These are phyloP conservation scores for Yamagishiella unicocca DNA, from an alignment of 139 green algal genomes.

Conservation along the genomic window DNA sequence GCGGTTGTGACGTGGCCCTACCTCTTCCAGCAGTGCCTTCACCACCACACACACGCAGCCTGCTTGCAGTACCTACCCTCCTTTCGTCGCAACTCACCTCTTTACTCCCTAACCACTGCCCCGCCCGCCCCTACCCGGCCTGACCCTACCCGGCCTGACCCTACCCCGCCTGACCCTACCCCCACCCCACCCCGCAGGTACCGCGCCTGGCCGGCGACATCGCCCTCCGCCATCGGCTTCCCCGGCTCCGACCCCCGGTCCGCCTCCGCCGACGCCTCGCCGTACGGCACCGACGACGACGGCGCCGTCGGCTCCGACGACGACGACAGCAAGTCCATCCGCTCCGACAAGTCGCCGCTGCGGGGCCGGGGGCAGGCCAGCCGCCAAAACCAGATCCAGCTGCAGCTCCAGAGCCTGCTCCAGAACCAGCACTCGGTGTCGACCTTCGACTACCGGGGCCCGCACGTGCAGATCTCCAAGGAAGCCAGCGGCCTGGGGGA, in stretches of 20 bases:
- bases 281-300: not conserved
- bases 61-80: no score
- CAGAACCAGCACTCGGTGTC: not conserved
- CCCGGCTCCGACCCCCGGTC: not conserved
- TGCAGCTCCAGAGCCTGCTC: not conserved
- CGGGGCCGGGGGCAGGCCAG: not conserved
- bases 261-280: slow-evolving; percentile 37
- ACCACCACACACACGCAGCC: no score
- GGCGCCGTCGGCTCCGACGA: not conserved
- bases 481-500: not conserved
- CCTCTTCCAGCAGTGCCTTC: no score
- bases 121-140: no score
- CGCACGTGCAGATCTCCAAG: not conserved
- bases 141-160: no score
- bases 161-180: not conserved
- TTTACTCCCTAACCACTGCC: no score
- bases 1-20: not conserved
- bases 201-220: slow-evolving; percentile 30
- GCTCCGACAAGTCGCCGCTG: slow-evolving; percentile 31
- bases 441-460: no score
- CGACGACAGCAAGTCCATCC: slow-evolving; percentile 2
- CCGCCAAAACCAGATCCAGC: not conserved
- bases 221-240: not conserved
- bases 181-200: not conserved
- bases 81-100: no score